Conservation (phyloP, 129 eudicot species). For the Chrysanthemum seticuspe region DNA sequence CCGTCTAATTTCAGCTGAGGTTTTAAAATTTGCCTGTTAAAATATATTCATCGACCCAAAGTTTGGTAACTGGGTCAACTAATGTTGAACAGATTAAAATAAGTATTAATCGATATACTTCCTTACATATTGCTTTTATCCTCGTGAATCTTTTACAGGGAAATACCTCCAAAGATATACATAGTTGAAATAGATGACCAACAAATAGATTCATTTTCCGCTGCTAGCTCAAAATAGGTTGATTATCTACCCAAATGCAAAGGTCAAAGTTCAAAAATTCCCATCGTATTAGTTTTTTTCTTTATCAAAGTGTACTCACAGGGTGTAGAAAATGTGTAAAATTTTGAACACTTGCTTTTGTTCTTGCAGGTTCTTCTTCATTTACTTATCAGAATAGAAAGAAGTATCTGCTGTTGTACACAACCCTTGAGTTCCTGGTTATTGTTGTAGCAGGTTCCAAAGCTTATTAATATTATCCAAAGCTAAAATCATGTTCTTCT, state of each 20-base stretch:
- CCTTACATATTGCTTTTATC: background rate
- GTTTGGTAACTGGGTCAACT: too few relatives aligned
- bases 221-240: conserved; percentile 43
- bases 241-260: conserved; percentile 12
- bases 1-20: too few relatives aligned
- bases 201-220: conserved; percentile 34
- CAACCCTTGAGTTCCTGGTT: background rate
- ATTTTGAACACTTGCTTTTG: conserved; percentile 5
- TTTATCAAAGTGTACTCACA: conserved; percentile 3
- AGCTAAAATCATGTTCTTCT: background rate
- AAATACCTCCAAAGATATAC: conserved; percentile 69
- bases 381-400: background rate
- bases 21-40: too few relatives aligned
- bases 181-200: conserved; percentile 51
- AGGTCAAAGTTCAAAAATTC: conserved; percentile 17
- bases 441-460: conserved; percentile 8
- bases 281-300: background rate
- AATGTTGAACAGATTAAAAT: too few relatives aligned
- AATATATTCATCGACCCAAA: too few relatives aligned
- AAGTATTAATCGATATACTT: background rate
- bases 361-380: conserved; percentile 14
- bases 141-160: conserved; percentile 45
- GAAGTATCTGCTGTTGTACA: conserved; percentile 1
- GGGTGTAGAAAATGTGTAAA: conserved; percentile 4
- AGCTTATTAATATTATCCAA: background rate